Percentiles rank a stretch among this genome's conserved stretches.
Conservation (phyloP, 1,284 basidiomycete genomes). For the Sanguinoderma infundibulare region DNA sequence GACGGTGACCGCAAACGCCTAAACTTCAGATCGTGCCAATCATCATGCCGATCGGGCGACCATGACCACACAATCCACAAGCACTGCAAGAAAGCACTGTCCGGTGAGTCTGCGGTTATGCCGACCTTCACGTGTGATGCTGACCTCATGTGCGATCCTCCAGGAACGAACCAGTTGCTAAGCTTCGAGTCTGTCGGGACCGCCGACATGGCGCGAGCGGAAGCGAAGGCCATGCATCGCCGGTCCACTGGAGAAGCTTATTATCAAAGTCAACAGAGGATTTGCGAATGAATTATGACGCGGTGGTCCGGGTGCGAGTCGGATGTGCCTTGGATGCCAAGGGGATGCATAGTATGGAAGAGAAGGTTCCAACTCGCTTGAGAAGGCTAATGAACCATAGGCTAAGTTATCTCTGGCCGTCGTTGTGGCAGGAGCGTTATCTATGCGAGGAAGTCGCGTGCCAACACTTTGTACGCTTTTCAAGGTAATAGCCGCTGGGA, state of each 20-base stretch:
- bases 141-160: not conserved
- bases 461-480: not conserved
- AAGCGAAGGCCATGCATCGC: too few relatives aligned
- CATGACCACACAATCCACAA: not conserved
- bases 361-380: not conserved
- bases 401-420: not conserved
- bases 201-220: too few relatives aligned
- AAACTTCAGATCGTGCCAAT: not conserved
- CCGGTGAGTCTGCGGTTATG: not conserved
- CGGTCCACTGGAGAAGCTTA: too few relatives aligned
- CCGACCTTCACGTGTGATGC: not conserved
- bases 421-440: not conserved
- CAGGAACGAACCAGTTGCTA: too few relatives aligned
- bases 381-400: not conserved
- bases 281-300: too few relatives aligned
- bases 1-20: not conserved
- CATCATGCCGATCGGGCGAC: not conserved
- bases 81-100: not conserved
- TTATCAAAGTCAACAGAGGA: too few relatives aligned
- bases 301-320: too few relatives aligned
- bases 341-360: not conserved
- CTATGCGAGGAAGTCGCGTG: constrained; percentile 6
- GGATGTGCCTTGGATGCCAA: not conserved
- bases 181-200: too few relatives aligned
- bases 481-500: not conserved